phyloP scores from a whole-genome alignment of 1,139 yeast genomes.

The Geotrichum klebahnii region DNA sequence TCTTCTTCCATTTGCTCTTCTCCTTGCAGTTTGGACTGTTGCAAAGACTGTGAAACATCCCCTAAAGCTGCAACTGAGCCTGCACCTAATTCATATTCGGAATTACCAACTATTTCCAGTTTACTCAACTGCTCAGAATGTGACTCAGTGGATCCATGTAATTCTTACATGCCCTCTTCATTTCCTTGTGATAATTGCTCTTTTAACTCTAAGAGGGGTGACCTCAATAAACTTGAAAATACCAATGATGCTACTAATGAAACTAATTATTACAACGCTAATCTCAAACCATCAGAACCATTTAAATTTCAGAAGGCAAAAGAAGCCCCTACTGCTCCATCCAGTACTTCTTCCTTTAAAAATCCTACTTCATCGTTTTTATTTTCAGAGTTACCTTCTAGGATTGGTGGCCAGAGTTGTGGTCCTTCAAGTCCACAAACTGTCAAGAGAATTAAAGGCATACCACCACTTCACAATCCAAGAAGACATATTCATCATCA shows the following conservation, averaged over 20 bases:
- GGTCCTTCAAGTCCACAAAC: slow-evolving; percentile 1
- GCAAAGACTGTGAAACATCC: slow-evolving; percentile 1
- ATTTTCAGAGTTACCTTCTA: background rate
- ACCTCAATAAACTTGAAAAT: no score
- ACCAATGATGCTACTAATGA: no score
- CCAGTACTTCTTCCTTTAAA: background rate
- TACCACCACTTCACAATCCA: background rate
- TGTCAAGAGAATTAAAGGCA: slow-evolving; percentile 2
- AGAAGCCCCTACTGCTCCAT: no score
- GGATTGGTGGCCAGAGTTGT: no score
- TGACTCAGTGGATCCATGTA: background rate
- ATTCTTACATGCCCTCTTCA: no score
- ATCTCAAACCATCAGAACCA: no score
- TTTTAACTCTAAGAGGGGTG: no score
- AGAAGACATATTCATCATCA: background rate
- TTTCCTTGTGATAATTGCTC: no score
- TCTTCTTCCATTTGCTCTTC: slow-evolving; percentile 3
- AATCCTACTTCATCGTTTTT: background rate
- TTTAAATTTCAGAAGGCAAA: no score
- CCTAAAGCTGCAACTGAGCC: no score
- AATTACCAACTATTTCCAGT: background rate
- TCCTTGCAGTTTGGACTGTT: slow-evolving; percentile 5
- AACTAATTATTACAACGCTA: no score
- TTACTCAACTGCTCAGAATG: slow-evolving; percentile 3
- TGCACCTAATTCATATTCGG: background rate